phyloP scores from a whole-genome alignment of 352 stramenopile species.

The Thalassiosira sp. region DNA sequence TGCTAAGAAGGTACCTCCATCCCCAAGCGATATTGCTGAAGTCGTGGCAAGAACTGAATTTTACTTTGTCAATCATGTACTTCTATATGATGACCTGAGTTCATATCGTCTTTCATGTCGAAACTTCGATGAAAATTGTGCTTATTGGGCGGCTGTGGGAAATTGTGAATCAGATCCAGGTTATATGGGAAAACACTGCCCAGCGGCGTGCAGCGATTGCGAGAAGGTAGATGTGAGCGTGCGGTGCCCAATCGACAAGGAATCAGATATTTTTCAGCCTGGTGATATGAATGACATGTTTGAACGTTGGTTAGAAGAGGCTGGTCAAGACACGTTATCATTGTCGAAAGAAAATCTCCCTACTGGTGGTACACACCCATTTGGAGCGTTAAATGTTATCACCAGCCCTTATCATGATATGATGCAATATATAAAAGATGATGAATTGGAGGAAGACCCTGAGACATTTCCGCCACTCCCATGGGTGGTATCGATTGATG shows the following conservation, averaged over 20 bases:
- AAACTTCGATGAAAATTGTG: slow-evolving; percentile 38
- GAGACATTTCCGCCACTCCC: slow-evolving; percentile 51
- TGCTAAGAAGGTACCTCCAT: slow-evolving; percentile 11
- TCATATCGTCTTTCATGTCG: slow-evolving; percentile 27
- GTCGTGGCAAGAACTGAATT: slow-evolving; percentile 29
- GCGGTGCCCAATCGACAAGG: slow-evolving; percentile 55
- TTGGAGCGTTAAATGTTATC: slow-evolving; percentile 41
- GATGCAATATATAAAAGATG: slow-evolving; percentile 21
- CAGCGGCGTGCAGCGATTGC: slow-evolving; percentile 56
- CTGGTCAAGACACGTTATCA: slow-evolving; percentile 24
- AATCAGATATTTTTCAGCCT: slow-evolving; percentile 40
- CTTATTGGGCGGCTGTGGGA: slow-evolving; percentile 44
- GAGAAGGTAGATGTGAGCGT: slow-evolving; percentile 48
- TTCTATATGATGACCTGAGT: slow-evolving; percentile 6
- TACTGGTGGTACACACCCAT: slow-evolving; percentile 15
- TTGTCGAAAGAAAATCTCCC: slow-evolving; percentile 35
- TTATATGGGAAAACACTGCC: slow-evolving; percentile 47
- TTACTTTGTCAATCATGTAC: slow-evolving; percentile 45
- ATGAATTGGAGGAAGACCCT: slow-evolving; percentile 21
- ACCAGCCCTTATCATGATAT: slow-evolving; percentile 40
- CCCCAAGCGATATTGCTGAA: slow-evolving; percentile 15
- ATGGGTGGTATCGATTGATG: slow-evolving; percentile 71
- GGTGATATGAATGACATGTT: slow-evolving; percentile 73
- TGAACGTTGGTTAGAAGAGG: slow-evolving; percentile 43
- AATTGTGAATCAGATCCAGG: slow-evolving; percentile 31